Evolutionary conservation across 306 rosid species (phyloP), one percentile per base, ranked within the genome.

Genomic region (Sechiopsis laciniata): DNA sequence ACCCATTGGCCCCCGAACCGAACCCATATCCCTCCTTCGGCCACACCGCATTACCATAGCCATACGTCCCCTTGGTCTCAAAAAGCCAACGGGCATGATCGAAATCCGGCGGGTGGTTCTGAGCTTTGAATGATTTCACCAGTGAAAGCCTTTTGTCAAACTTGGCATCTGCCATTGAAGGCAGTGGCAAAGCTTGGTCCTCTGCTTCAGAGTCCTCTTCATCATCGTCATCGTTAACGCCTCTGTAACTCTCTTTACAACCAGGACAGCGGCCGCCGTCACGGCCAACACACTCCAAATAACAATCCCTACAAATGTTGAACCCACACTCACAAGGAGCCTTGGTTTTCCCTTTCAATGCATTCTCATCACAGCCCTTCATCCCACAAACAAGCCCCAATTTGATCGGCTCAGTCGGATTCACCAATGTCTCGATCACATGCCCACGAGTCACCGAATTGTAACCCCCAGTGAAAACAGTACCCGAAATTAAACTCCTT

Each of bases 21-120:
- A 79, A 35, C 5, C 84, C 92, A 16, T 78, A 87, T 0, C 88
- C 95, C 56, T 91, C 97, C 78, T 87, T 91, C 20, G 97, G 97
- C 95, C 97, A 91, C 74, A 91, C 80, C 10, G 92, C 97, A 55
- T 91, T 91, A 68, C 95, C 97, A 77, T 88, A 91, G 3, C 97
- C 97, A 68, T 91, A 91, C 10, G 97, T 91, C 35, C 97, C 97
- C 37, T 88, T 87, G 0, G 97, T 91, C 82, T 91, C 97, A 17
- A 91, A 91, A 2, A 91, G 88, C 95, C 95, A 91, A 1, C 95
- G 88, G 8, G 85, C 76, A 81, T 88, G 95, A 63, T 91, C 97
- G 21, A 91, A 91, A 8, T 91, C 95, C 4, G 80, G 88, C 0
- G 86, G 87, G 55, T 88, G 96, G 45, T 85, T 86, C 74, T 84